These are phyloP conservation scores for Leccinum olivaceopallidum DNA, from an alignment of 768 basidiomycete genomes.

Conservation along the genomic window DNA sequence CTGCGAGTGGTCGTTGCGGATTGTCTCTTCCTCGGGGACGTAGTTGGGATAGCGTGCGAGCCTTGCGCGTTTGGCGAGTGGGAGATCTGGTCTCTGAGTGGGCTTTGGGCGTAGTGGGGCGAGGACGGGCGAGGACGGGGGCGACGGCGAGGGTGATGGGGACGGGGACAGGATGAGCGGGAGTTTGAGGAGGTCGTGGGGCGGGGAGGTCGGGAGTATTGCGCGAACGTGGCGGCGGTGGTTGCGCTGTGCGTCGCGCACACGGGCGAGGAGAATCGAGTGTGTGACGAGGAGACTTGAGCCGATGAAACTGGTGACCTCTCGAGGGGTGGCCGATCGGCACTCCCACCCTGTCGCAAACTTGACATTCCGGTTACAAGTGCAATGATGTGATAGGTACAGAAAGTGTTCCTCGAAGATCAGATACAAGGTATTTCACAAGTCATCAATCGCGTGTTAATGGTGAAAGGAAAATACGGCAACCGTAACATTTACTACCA, in stretches of 20 bases:
- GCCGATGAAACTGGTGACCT: too few relatives aligned
- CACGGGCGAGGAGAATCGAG: constrained; percentile 53
- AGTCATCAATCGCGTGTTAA: background rate
- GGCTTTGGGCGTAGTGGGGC: constrained; percentile 35
- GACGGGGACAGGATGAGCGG: constrained; percentile 61
- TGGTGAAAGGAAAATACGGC: too few relatives aligned
- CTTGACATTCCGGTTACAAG: too few relatives aligned
- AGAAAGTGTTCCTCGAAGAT: too few relatives aligned
- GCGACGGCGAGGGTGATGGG: constrained; percentile 49
- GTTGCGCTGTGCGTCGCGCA: constrained; percentile 56
- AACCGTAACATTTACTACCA: too few relatives aligned
- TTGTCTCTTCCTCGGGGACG: constrained; percentile 92
- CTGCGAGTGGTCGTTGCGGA: constrained; percentile 93
- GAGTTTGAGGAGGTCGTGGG: constrained; percentile 52
- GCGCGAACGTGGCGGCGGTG: constrained; percentile 57
- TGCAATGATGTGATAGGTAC: too few relatives aligned
- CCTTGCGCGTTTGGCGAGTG: constrained; percentile 75
- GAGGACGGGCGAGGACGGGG: constrained; percentile 45
- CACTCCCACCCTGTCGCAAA: too few relatives aligned
- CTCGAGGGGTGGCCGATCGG: too few relatives aligned
- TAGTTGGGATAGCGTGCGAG: constrained; percentile 76
- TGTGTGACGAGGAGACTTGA: constrained; percentile 59
- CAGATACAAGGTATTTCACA: background rate
- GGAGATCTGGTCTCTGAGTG: constrained; percentile 47
- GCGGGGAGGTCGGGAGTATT: constrained; percentile 53